phyloP scores from a whole-genome alignment of 192 early-diverging fungal genomes.

The Linnemannia exigua region DNA sequence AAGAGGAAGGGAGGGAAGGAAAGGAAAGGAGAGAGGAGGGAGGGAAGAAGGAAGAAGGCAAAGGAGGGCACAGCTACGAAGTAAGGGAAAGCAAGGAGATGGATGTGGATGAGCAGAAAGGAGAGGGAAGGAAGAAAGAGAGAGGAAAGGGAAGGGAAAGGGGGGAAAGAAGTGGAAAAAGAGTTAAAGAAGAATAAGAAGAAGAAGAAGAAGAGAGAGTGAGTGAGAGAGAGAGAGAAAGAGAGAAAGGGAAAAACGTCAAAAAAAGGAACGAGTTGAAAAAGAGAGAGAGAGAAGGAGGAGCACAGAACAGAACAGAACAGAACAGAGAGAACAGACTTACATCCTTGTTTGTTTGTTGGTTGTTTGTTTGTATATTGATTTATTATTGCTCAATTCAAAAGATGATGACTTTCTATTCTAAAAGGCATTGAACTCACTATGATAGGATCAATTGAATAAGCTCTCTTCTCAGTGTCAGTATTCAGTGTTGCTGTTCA shows the following conservation, averaged over 20 bases:
- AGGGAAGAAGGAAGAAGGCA: conserved; percentile 17
- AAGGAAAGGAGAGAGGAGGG: conserved; percentile 16
- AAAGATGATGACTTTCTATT: neutral
- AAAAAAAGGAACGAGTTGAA: conserved; percentile 4
- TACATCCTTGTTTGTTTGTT: too few relatives aligned
- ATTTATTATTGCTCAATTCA: too few relatives aligned
- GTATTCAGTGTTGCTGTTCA: neutral
- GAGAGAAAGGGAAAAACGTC: neutral
- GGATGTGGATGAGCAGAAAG: conserved; percentile 23
- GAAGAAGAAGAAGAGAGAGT: neutral
- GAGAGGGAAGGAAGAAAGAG: neutral
- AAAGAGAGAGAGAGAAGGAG: conserved; percentile 19
- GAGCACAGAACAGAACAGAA: neutral
- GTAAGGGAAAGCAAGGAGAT: neutral
- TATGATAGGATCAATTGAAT: neutral
- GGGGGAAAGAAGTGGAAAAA: conserved; percentile 1
- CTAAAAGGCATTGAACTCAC: too few relatives aligned
- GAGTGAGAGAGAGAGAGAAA: conserved; percentile 8
- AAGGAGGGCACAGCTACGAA: too few relatives aligned
- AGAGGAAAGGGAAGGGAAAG: neutral
- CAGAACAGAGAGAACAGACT: too few relatives aligned
- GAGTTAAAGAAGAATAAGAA: neutral
- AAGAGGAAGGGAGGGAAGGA: neutral
- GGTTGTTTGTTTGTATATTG: too few relatives aligned
- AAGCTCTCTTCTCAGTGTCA: neutral